Conservation (phyloP, 352 stramenopile species). For the Plasmopara muralis region DNA sequence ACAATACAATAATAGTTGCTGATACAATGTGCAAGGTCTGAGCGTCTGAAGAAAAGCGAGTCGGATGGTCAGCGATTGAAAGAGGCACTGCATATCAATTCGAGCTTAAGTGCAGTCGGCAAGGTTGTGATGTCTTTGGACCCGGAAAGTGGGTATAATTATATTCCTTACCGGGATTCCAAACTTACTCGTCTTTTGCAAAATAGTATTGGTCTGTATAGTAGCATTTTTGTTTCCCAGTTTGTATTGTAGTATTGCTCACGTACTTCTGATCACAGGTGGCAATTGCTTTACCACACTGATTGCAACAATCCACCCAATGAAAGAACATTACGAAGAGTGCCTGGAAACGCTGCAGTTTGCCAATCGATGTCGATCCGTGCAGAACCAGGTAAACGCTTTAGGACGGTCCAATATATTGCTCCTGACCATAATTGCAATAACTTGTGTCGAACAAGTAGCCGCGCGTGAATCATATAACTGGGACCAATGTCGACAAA, state of each 20-base stretch:
- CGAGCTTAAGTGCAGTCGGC: slow-evolving; percentile 71
- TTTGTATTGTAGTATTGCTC: neutral
- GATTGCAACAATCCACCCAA: slow-evolving; percentile 83
- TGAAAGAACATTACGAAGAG: slow-evolving; percentile 87
- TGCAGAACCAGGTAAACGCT: slow-evolving; percentile 72
- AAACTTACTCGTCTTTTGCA: slow-evolving; percentile 80
- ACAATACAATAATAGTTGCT: neutral
- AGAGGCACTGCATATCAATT: slow-evolving; percentile 84
- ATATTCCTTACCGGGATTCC: slow-evolving; percentile 82
- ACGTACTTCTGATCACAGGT: slow-evolving; percentile 22
- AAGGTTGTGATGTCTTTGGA: slow-evolving; percentile 86
- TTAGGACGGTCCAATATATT: neutral
- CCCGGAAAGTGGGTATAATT: slow-evolving; percentile 82
- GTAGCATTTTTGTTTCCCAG: neutral
- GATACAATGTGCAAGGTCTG: slow-evolving; percentile 33
- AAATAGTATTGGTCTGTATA: slow-evolving; percentile 65
- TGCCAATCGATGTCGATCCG: slow-evolving; percentile 85
- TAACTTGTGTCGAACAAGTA: slow-evolving; percentile 7
- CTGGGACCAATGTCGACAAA: slow-evolving; percentile 74
- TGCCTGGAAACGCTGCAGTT: slow-evolving; percentile 89
- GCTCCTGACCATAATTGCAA: neutral
- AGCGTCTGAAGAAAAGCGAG: slow-evolving; percentile 83
- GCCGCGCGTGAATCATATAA: slow-evolving; percentile 83
- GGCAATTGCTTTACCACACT: slow-evolving; percentile 85
- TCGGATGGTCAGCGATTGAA: slow-evolving; percentile 80